A percentile compares a stretch with the other conserved stretches of the same genome.
phyloP scores from a whole-genome alignment of 768 basidiomycete genomes.

The Leccinum boreale region DNA sequence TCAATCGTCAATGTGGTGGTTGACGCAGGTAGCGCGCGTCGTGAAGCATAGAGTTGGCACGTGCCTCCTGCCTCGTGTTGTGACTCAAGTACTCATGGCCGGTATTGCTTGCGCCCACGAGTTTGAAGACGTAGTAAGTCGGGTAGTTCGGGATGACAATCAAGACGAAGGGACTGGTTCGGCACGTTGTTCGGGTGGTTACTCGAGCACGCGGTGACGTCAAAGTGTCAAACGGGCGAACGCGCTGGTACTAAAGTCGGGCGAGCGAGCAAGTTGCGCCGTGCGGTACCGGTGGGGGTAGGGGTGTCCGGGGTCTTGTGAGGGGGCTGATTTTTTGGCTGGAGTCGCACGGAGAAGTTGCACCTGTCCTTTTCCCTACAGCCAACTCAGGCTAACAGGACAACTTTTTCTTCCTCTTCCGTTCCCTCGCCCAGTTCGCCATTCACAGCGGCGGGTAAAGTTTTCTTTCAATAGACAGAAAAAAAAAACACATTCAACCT shows the following conservation, averaged over 20 bases:
- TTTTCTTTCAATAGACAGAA: conserved; percentile 39
- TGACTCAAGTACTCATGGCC: too few species aligned
- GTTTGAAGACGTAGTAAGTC: neutral
- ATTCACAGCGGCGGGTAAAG: conserved; percentile 35
- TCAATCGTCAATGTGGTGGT: neutral
- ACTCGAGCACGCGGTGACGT: neutral
- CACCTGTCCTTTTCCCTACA: conserved; percentile 37
- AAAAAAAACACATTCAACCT: conserved; percentile 43
- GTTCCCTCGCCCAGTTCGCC: conserved; percentile 32
- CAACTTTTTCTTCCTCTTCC: conserved; percentile 11
- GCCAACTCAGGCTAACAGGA: conserved; percentile 35
- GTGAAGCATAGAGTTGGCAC: too few species aligned
- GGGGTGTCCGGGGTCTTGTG: conserved; percentile 26
- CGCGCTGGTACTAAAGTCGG: neutral
- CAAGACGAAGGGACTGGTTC: conserved; percentile 31
- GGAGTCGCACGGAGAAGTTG: conserved; percentile 31
- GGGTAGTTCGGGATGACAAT: conserved; percentile 2
- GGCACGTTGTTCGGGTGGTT: neutral
- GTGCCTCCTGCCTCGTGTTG: neutral
- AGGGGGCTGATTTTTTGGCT: conserved; percentile 31
- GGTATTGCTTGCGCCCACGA: too few species aligned
- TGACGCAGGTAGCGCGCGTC: neutral
- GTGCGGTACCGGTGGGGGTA: conserved; percentile 12
- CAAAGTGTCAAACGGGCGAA: neutral
- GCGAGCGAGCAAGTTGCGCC: neutral